These are phyloP conservation scores for Dothideomycetidae sp. DNA, from an alignment of 2,329 filamentous ascomycete genomes.

Conservation along the genomic window DNA sequence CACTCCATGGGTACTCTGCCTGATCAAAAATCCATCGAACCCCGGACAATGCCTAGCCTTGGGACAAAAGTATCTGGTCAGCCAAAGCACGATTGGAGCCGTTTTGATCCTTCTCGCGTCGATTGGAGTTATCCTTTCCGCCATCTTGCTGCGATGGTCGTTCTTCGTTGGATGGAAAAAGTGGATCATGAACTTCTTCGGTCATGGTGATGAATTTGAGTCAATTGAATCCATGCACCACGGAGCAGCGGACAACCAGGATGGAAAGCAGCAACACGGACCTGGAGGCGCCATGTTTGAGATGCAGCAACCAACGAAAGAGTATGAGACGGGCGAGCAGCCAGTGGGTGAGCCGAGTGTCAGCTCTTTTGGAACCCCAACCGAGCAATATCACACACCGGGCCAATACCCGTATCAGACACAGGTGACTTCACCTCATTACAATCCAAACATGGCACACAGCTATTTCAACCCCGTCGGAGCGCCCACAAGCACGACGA, in stretches of 20 bases:
- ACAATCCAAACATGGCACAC: background rate
- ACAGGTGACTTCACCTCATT: constrained; percentile 7
- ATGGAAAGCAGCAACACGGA: constrained; percentile 16
- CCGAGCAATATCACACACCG: constrained; percentile 11
- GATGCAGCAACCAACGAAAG: constrained; percentile 16
- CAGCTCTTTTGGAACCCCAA: constrained; percentile 19
- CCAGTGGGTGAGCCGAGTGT: constrained; percentile 11
- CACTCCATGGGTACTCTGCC: constrained; percentile 55
- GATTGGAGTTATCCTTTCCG: constrained; percentile 66
- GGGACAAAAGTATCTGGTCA: constrained; percentile 51
- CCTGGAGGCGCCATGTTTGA: constrained; percentile 20
- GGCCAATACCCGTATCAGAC: constrained; percentile 8
- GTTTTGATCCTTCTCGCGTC: constrained; percentile 72
- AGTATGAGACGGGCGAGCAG: constrained; percentile 12
- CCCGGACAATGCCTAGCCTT: constrained; percentile 51
- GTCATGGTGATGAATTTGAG: constrained; percentile 64
- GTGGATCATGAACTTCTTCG: constrained; percentile 37
- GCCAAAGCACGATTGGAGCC: constrained; percentile 62
- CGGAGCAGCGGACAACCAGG: constrained; percentile 1
- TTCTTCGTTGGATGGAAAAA: constrained; percentile 78
- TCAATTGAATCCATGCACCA: constrained; percentile 54
- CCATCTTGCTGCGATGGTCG: constrained; percentile 69
- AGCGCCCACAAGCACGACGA: background rate
- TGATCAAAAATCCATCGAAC: constrained; percentile 43
- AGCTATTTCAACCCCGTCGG: constrained; percentile 3